phyloP scores from a whole-genome alignment of 2,329 filamentous ascomycete genomes.

The Fusarium sublunatum region DNA sequence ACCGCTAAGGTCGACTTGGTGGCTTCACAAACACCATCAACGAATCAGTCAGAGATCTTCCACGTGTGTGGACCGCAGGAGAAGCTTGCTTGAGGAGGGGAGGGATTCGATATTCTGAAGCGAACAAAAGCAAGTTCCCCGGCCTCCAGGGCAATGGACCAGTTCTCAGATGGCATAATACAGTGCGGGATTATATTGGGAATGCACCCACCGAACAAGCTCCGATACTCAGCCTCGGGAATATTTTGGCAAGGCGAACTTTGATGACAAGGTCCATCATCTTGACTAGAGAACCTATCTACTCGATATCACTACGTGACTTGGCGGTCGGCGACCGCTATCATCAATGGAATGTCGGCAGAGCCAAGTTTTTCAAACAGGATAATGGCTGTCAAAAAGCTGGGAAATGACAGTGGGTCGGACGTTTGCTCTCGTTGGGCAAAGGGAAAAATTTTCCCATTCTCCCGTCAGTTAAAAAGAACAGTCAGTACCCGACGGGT shows the following conservation, averaged over 20 bases:
- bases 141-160: slow-evolving; percentile 13
- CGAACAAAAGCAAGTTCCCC: slow-evolving; percentile 20
- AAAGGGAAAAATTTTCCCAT: slow-evolving; percentile 37
- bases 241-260: slow-evolving; percentile 1
- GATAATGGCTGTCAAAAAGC: slow-evolving; percentile 16
- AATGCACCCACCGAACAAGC: slow-evolving; percentile 20
- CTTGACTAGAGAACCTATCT: neutral
- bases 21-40: slow-evolving; percentile 27
- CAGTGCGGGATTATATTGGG: slow-evolving; percentile 14
- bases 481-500: neutral
- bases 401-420: slow-evolving; percentile 37
- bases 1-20: slow-evolving; percentile 20
- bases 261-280: slow-evolving; percentile 1
- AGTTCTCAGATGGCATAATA: slow-evolving; percentile 33
- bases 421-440: slow-evolving; percentile 22
- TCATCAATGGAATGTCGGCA: neutral
- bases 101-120: slow-evolving; percentile 7
- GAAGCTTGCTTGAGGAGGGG: slow-evolving; percentile 6
- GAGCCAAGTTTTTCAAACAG: neutral
- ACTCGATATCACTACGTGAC: neutral
- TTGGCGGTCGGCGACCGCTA: neutral
- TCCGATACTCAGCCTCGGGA: slow-evolving; percentile 11
- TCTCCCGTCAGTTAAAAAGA: neutral
- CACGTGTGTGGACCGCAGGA: slow-evolving; percentile 40
- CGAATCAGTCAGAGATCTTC: slow-evolving; percentile 39